Evolutionary conservation across 257 asterid species (phyloP).

Genomic region (Jasminum sambac): DNA sequence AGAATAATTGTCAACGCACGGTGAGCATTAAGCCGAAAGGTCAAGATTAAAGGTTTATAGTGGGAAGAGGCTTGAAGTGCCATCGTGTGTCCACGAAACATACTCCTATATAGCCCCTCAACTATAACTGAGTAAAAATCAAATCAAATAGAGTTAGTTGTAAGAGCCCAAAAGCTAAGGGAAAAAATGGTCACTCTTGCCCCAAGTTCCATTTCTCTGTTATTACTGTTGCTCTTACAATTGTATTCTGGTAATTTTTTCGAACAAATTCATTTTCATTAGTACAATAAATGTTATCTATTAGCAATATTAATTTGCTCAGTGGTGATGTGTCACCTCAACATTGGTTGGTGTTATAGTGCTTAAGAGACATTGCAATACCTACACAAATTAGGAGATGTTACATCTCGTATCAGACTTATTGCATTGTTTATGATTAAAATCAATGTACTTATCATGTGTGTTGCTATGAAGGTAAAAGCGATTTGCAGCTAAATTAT

Average conservation of each 20-base stretch:
- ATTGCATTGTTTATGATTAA: not conserved
- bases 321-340: too few relatives aligned
- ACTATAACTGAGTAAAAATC: not conserved
- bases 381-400: too few relatives aligned
- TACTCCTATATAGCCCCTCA: conserved; percentile 13
- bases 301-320: too few relatives aligned
- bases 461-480: conserved; percentile 28
- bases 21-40: conserved; percentile 31
- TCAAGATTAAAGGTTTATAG: conserved; percentile 33
- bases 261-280: too few relatives aligned
- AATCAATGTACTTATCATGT: not conserved
- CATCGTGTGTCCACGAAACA: not conserved
- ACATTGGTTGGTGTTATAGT: not conserved
- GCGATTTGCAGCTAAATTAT: conserved; percentile 59
- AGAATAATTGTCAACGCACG: conserved; percentile 22
- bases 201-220: conserved; percentile 36
- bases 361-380: too few relatives aligned
- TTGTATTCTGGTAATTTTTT: conserved; percentile 42
- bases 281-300: too few relatives aligned
- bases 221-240: conserved; percentile 45
- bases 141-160: not conserved
- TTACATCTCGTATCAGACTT: too few relatives aligned
- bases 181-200: conserved; percentile 35
- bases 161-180: not conserved
- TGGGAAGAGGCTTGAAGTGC: conserved; percentile 31